Base-by-base conservation (phyloP, 768 basidiomycete genomes). In the Boletales sp. region DNA sequence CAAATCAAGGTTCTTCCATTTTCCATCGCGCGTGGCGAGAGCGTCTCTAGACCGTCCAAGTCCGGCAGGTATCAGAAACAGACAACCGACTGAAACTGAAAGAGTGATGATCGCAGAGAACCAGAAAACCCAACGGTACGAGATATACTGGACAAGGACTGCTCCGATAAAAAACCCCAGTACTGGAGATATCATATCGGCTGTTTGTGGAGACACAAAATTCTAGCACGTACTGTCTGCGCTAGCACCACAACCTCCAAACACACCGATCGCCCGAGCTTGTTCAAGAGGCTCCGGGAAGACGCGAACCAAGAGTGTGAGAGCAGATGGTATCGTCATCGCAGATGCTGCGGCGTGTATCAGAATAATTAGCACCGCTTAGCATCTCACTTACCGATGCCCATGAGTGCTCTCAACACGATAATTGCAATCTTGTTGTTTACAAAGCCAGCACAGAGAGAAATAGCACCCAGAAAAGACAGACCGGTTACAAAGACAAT, bases 111-210 rank as follows among this genome's bases (percentile, higher is more conserved):
- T 69, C 4, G 74, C 69, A 30, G 70, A 63, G 50, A 75, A 70
- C 60, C 74, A 79, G 59, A 82, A 81, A 17, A 80, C 68, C 79
- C 79, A 79, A 27, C 60, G 69, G 66, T 74, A 81, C 11, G 73
- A 70, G 2, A 65, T 63, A 31, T 63, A 72, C 34, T 67, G 55
- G 4, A 73, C 71, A 37, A 79, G 67, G 17, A 74, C 21, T 2
- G 75, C 77, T 5, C 77, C 77, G 13, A 76, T 67, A 24, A 75
- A 47, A n/a, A 75, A 57, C 1, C 76, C 75, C 38, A 72, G 50
- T 5, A 74, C 74, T 76, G 40, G 15, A 35, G 12, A 17, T 15
- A 30, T 43, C 29, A 50, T 9, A 18, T 38, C 15, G 6, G 18
- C 34, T 30, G 1, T 38, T 43, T 21, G 12, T 10, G 32, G 29